Percentiles rank a stretch among this genome's conserved stretches.
These are phyloP conservation scores for Neoarthrinium moseri DNA, from an alignment of 2,329 filamentous ascomycete species.

Conservation along the genomic window DNA sequence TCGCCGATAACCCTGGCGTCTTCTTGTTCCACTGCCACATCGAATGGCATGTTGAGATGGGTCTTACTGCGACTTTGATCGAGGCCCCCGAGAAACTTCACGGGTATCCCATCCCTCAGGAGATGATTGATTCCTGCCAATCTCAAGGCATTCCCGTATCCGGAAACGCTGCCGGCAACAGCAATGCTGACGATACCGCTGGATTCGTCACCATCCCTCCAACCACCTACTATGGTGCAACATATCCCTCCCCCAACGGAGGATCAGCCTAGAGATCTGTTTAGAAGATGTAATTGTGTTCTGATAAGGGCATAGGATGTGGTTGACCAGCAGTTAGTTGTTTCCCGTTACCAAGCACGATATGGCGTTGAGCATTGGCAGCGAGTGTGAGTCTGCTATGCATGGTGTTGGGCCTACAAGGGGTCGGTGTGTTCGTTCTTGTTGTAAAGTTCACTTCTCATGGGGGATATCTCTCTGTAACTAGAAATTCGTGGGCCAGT, in stretches of 20 bases:
- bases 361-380: too few relatives aligned
- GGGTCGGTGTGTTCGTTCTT: too few relatives aligned
- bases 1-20: constrained; percentile 51
- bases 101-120: constrained; percentile 52
- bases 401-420: too few relatives aligned
- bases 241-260: constrained; percentile 1
- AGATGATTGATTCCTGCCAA: constrained; percentile 51
- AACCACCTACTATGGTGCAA: constrained; percentile 12
- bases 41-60: constrained; percentile 61
- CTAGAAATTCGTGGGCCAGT: too few relatives aligned
- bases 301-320: too few relatives aligned
- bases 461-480: too few relatives aligned
- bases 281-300: too few relatives aligned
- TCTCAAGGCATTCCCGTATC: constrained; percentile 43
- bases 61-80: constrained; percentile 53
- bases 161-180: constrained; percentile 65
- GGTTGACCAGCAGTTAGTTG: too few relatives aligned
- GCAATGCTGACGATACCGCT: constrained; percentile 21
- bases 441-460: too few relatives aligned
- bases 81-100: constrained; percentile 58
- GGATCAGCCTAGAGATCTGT: too few relatives aligned
- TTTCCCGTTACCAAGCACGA: too few relatives aligned
- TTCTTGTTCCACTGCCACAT: constrained; percentile 61
- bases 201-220: constrained; percentile 28
- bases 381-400: too few relatives aligned